Evolutionary conservation across 139 green algal genomes (phyloP), one percentile per base, ranked within the genome.

Genomic region (Marvania coccoides): DNA sequence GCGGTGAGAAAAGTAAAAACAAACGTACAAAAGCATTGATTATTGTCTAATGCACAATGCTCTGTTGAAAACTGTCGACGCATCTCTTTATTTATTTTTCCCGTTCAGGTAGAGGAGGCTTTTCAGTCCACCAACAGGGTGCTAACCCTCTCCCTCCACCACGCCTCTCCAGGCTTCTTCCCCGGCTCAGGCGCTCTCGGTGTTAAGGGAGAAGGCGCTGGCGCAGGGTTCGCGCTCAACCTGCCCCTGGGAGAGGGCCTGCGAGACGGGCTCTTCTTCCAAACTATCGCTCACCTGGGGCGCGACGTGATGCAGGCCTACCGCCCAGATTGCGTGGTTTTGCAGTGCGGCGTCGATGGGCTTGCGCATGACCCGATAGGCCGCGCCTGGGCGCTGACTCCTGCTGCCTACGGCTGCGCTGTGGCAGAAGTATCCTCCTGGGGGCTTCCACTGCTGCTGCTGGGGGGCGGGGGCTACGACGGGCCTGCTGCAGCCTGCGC

Each of bases 121-220:
- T 80, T 80, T 28, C 42, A 62, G 6, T 35, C 47, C 14, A 70
- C 45, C 14, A 8, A 38, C 40, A 40, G 55, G 8, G 73, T 80
- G 42, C 53, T 73, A 6, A 77, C 68, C 0, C 0, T 76, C 38
- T 70, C 53, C 23, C 33, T 80, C 29, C 73, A 80, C 63, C 71
- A 80, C 51, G 33, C 23, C 8, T 62, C 42, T 1, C 70, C 63
- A 6, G 63, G 63, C 3, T 77, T 74, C 64, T 77, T 64, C 19
- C 70, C 70, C 5, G 64, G 70, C 30, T 62, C 5, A 15, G 70
- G 70, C 26, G 19, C 12, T 51, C 19, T 51, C 19, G 19, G 42
- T 51, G 42, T 19, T 51, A 51, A 51, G 19, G 67, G 60, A 6
- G n/a, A 12, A 2, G 67, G 67, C 39, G 1, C 12, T 12, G 54